phyloP scores from a whole-genome alignment of 495 filamentous ascomycete genomes.

The Penicillium angulare region DNA sequence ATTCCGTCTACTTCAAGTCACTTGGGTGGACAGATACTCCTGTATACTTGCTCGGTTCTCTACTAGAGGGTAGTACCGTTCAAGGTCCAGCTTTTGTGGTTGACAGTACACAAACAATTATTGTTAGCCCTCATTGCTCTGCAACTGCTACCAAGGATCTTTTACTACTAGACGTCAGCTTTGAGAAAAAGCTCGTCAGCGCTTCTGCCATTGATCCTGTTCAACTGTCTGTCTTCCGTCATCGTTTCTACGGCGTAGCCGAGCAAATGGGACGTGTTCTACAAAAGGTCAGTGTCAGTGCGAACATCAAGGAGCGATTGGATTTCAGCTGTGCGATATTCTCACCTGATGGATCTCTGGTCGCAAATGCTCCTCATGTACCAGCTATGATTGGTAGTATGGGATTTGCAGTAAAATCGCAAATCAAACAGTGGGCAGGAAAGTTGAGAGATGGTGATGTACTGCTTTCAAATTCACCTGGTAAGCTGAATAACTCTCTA shows the following conservation, averaged over 20 bases:
- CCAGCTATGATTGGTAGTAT: slow-evolving; percentile 49
- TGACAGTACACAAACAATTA: slow-evolving; percentile 92
- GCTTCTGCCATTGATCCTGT: slow-evolving; percentile 58
- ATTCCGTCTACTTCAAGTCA: slow-evolving; percentile 40
- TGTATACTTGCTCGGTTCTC: slow-evolving; percentile 73
- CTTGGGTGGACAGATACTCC: slow-evolving; percentile 70
- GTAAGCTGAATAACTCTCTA: too few relatives aligned
- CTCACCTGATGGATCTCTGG: slow-evolving; percentile 72
- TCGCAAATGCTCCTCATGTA: slow-evolving; percentile 62
- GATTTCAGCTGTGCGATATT: slow-evolving; percentile 93
- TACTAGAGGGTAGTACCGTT: slow-evolving; percentile 65
- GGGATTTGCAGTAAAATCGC: slow-evolving; percentile 82
- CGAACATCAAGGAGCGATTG: slow-evolving; percentile 89
- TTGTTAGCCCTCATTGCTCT: slow-evolving; percentile 71
- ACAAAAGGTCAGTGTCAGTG: slow-evolving; percentile 88
- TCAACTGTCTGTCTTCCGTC: slow-evolving; percentile 84
- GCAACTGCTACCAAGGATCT: slow-evolving; percentile 53
- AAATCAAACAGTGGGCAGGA: slow-evolving; percentile 73
- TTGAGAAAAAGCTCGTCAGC: slow-evolving; percentile 62
- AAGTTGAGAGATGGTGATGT: slow-evolving; percentile 86
- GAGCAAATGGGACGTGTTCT: slow-evolving; percentile 90
- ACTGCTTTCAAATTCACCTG: slow-evolving; percentile 89
- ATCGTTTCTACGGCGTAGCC: slow-evolving; percentile 92
- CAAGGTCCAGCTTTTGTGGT: slow-evolving; percentile 84
- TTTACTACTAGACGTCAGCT: slow-evolving; percentile 71